Evolutionary conservation across 208 protist genomes (phyloP), one percentile per base, ranked within the genome.

Genomic region (Leishmania tarentolae): DNA sequence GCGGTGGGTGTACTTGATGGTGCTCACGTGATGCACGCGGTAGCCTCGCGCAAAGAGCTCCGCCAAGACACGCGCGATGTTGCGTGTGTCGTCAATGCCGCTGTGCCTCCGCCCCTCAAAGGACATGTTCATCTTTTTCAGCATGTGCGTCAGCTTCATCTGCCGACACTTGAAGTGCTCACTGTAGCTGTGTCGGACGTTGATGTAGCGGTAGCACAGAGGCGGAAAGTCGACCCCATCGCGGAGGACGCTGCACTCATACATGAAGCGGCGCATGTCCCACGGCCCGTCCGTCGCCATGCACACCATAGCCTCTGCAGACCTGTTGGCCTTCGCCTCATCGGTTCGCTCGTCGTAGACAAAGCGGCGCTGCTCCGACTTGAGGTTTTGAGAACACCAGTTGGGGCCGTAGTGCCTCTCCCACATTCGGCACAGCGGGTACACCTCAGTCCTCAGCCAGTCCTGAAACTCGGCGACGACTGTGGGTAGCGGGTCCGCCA

Each of bases 241-340:
- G 31, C 93, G 88, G 79, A 95, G 50, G 37, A 98, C 94, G 71
- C 88, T 88, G 88, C 93, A 97, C 79, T 95, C 88, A 78, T 92
- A 85, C 94, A 97, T 96, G 80, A 98, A 97, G 71, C 91, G 89
- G 6, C 94, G 92, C 94, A 98, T 96, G 81, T 98, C 95, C 94
- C 94, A 97, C 74, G 93, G 94, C 0, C 95, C 94, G 78, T 98
- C 94, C 0, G 95, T 98, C 17, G 87, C 93, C 74, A 98, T 87
- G 81, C 92, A 96, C 6, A 97, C 71, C 92, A 91, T 95, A 76
- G 85, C 80, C 85, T 96, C 95, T 53, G 85, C 83, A 17, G 56
- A 40, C 9, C 71, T 61, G 31, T 82, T 82, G 44, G 61, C 75
- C 76, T 37, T 80, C 1, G 63, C 74, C 72, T 44, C 79, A 19